A percentile compares a stretch with the other conserved stretches of the same genome.
phyloP scores from a whole-genome alignment of 352 stramenopile species.

The Lagenidium giganteum region DNA sequence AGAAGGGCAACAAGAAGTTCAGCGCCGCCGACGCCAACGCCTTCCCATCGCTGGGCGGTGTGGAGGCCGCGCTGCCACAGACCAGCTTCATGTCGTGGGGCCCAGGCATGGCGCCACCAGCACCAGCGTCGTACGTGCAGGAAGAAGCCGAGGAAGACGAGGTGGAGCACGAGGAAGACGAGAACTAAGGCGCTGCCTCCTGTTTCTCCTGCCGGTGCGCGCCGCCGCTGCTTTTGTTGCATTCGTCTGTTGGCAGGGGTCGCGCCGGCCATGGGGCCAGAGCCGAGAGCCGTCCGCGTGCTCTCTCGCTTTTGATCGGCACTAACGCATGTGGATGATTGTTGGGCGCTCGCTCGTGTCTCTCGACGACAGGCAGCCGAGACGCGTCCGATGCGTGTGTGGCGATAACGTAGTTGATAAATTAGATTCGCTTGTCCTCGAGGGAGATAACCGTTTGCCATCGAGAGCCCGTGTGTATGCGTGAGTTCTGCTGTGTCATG shows the following conservation, averaged over 20 bases:
- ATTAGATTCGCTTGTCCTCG: slow-evolving; percentile 22
- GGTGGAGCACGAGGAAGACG: slow-evolving; percentile 9
- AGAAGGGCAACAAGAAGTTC: slow-evolving; percentile 79
- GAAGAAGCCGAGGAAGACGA: slow-evolving; percentile 21
- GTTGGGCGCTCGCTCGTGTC: slow-evolving; percentile 1
- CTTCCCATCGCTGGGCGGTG: slow-evolving; percentile 74
- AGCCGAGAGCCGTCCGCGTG: no score
- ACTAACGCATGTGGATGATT: no score
- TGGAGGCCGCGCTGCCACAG: slow-evolving; percentile 24
- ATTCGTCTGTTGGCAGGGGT: no score
- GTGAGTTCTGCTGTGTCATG: no score
- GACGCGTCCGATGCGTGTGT: neutral
- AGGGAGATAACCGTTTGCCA: no score
- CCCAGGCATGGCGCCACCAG: slow-evolving; percentile 40
- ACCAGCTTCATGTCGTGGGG: slow-evolving; percentile 34
- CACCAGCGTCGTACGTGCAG: slow-evolving; percentile 21
- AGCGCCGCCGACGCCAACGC: slow-evolving; percentile 70
- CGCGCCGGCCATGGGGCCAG: no score
- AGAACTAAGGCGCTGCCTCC: no score
- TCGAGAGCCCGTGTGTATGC: no score
- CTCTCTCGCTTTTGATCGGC: slow-evolving; percentile 4
- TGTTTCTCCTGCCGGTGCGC: no score
- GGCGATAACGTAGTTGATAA: slow-evolving; percentile 24
- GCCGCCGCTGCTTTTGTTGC: no score
- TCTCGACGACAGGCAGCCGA: no score